These are phyloP conservation scores for Zygosaccharomyces pseudorouxii DNA, from an alignment of 805 yeast genomes.

Conservation along the genomic window DNA sequence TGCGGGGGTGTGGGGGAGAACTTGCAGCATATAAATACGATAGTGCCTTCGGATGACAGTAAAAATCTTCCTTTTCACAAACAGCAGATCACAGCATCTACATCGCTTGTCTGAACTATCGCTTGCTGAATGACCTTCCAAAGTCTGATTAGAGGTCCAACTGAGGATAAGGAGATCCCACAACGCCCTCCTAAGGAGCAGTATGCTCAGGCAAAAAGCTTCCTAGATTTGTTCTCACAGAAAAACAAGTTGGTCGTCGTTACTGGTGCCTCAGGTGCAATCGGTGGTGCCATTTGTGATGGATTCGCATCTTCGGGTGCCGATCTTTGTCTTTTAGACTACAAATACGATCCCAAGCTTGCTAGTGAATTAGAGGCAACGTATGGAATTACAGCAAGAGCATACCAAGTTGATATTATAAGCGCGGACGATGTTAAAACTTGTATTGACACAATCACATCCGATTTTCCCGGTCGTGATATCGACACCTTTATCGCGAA, in stretches of 20 bases:
- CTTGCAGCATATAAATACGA: neutral
- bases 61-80: too few species aligned
- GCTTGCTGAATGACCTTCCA: constrained; percentile 12
- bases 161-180: constrained; percentile 14
- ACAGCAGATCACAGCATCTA: too few species aligned
- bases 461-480: constrained; percentile 64
- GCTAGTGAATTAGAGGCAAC: constrained; percentile 29
- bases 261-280: constrained; percentile 84
- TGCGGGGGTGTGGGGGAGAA: neutral
- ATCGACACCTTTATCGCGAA: constrained; percentile 84
- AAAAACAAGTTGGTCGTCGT: constrained; percentile 78
- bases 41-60: too few species aligned
- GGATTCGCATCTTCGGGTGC: constrained; percentile 87
- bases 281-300: constrained; percentile 76
- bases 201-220: constrained; percentile 12
- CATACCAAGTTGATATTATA: constrained; percentile 40
- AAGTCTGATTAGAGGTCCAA: constrained; percentile 14
- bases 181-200: constrained; percentile 19
- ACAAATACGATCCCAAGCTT: constrained; percentile 15
- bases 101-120: neutral
- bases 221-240: constrained; percentile 64
- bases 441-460: constrained; percentile 37
- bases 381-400: constrained; percentile 58
- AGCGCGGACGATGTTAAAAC: constrained; percentile 27
- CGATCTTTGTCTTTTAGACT: constrained; percentile 23